Evolutionary conservation across 352 stramenopile species (phyloP).

Genomic region (Aphanomyces astaci): DNA sequence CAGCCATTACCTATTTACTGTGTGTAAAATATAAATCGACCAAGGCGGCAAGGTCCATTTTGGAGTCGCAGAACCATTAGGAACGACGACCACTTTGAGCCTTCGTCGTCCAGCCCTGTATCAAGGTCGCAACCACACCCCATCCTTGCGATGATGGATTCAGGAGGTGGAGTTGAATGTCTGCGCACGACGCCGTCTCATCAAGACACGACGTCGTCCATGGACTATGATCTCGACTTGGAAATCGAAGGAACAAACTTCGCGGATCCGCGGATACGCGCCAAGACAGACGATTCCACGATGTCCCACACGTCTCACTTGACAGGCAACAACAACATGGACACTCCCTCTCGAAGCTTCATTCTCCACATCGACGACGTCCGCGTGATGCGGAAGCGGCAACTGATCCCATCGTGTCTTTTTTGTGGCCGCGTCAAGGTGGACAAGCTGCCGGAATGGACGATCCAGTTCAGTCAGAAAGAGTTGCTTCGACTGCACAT

Average conservation of each 20-base stretch:
- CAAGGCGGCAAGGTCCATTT: background rate
- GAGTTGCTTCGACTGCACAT: slow-evolving; percentile 68
- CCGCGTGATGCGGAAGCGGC: slow-evolving; percentile 49
- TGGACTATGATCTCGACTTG: slow-evolving; percentile 11
- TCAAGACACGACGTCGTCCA: background rate
- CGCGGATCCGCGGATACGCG: background rate
- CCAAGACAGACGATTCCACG: background rate
- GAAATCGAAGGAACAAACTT: slow-evolving; percentile 10
- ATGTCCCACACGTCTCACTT: background rate
- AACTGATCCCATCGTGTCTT: slow-evolving; percentile 70
- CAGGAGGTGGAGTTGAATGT: background rate
- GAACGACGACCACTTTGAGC: background rate
- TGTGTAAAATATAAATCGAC: background rate
- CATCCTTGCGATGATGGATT: background rate
- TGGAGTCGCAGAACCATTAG: background rate
- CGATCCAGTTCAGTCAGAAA: slow-evolving; percentile 83
- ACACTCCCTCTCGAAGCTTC: slow-evolving; percentile 21
- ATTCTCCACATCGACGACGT: slow-evolving; percentile 65
- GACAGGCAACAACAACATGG: slow-evolving; percentile 1
- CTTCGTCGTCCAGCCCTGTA: too few relatives aligned
- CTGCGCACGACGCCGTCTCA: background rate
- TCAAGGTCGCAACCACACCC: too few relatives aligned
- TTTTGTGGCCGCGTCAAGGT: slow-evolving; percentile 70
- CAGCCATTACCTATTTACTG: too few relatives aligned
- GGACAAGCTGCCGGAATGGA: slow-evolving; percentile 64